Conservation (phyloP, 306 rosid genomes). For the Datisca glomerata region DNA sequence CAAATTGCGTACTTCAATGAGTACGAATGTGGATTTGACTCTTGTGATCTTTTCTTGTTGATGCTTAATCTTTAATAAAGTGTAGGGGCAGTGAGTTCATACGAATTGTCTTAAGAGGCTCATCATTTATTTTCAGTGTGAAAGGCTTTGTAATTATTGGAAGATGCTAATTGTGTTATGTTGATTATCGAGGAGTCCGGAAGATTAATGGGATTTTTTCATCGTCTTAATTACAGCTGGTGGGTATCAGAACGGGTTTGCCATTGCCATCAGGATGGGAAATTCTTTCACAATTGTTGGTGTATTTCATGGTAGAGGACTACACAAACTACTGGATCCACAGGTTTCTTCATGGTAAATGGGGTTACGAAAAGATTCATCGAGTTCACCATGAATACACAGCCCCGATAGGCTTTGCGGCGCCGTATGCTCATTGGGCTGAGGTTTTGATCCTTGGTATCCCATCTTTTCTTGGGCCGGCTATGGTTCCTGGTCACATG, state of each 20-base stretch:
- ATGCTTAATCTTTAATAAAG: no score
- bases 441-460: conserved; percentile 65
- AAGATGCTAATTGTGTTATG: no score
- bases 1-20: no score
- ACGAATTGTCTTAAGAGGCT: no score
- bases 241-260: conserved; percentile 61
- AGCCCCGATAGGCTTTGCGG: conserved; percentile 64
- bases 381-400: conserved; percentile 70
- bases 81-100: no score
- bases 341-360: conserved; percentile 54
- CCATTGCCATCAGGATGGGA: conserved; percentile 82
- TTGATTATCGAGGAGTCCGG: neutral
- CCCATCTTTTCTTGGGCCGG: conserved; percentile 79
- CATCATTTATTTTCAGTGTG: no score
- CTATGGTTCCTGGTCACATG: conserved; percentile 72
- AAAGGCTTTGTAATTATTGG: no score
- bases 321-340: conserved; percentile 71
- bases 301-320: conserved; percentile 66
- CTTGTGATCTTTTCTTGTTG: no score
- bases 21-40: no score
- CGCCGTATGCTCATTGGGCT: conserved; percentile 87
- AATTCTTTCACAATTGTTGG: conserved; percentile 41
- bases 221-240: conserved; percentile 22
- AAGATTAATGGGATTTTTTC: neutral
- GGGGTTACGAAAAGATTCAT: conserved; percentile 81